Evolutionary conservation across 345 rosid genomes (phyloP).

Genomic region (Jatropha curcas): DNA sequence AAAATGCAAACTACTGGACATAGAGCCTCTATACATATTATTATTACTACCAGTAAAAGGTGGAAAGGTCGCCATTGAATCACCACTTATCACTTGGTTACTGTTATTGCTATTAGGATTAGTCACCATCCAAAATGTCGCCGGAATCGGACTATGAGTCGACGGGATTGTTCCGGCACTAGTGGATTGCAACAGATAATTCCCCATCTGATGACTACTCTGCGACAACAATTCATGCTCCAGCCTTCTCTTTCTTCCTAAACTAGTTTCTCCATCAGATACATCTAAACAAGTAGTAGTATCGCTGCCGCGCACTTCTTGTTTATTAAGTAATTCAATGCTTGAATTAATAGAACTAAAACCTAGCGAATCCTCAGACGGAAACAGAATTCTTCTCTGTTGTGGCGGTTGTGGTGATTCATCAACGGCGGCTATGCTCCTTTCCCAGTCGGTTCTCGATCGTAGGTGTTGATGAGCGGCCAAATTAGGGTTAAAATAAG

Average conservation of each 20-base stretch:
- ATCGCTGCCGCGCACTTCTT: slow-evolving; percentile 28
- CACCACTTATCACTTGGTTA: slow-evolving; percentile 42
- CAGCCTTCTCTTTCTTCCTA: slow-evolving; percentile 31
- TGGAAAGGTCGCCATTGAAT: slow-evolving; percentile 50
- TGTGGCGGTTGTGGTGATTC: slow-evolving; percentile 20
- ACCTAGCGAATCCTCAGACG: slow-evolving; percentile 24
- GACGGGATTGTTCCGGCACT: slow-evolving; percentile 57
- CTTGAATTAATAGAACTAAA: slow-evolving; percentile 19
- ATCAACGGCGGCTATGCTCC: slow-evolving; percentile 20
- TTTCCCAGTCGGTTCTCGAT: slow-evolving; percentile 39
- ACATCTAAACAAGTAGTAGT: slow-evolving; percentile 19
- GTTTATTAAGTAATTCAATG: slow-evolving; percentile 29
- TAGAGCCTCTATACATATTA: slow-evolving; percentile 38
- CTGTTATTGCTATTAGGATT: slow-evolving; percentile 31
- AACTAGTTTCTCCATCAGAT: slow-evolving; percentile 18
- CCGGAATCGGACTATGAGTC: slow-evolving; percentile 48
- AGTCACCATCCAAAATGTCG: slow-evolving; percentile 65
- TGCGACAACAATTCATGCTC: slow-evolving; percentile 27
- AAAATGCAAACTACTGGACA: slow-evolving; percentile 63
- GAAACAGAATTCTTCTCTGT: slow-evolving; percentile 29
- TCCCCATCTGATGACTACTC: slow-evolving; percentile 43
- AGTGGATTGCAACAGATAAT: slow-evolving; percentile 48
- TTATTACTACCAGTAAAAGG: slow-evolving; percentile 22
- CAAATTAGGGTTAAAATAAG: slow-evolving; percentile 46
- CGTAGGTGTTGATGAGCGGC: slow-evolving; percentile 33